phyloP scores from a whole-genome alignment of 305 asterid genomes.

The Fraxinus velutina region DNA sequence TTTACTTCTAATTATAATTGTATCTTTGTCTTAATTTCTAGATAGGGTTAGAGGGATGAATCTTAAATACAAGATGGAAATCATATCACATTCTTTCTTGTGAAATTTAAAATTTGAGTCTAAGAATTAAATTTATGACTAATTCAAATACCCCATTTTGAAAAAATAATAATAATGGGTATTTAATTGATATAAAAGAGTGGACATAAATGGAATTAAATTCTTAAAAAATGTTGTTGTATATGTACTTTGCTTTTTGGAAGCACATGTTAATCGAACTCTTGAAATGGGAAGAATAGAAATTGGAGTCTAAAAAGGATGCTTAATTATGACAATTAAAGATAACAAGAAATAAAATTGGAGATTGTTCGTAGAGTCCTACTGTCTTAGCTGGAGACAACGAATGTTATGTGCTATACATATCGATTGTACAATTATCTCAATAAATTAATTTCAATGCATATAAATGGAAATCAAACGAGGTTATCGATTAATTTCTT shows the following conservation, averaged over 20 bases:
- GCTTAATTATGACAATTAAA: neutral
- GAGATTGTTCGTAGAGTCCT: neutral
- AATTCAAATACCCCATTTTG: neutral
- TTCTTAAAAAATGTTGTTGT: neutral
- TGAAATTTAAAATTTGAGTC: neutral
- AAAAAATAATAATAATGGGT: neutral
- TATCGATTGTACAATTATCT: neutral
- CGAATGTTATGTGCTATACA: neutral
- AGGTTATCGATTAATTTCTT: neutral
- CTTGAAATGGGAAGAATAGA: neutral
- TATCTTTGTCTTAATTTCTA: conserved; percentile 27
- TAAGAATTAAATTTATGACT: neutral
- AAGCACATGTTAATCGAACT: neutral
- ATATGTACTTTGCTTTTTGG: neutral
- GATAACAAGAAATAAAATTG: neutral
- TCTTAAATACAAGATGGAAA: conserved; percentile 14
- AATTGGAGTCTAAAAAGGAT: neutral
- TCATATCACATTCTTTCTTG: conserved; percentile 1
- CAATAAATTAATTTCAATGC: neutral
- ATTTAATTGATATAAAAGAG: neutral
- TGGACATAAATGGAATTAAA: neutral
- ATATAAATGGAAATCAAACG: neutral
- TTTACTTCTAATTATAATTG: conserved; percentile 17
- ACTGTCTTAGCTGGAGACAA: neutral
- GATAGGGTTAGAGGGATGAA: conserved; percentile 17